Evolutionary conservation across 164 flowering plant genomes (phyloP), one percentile per base, ranked within the genome.

Genomic region (Vitis amurensis): DNA sequence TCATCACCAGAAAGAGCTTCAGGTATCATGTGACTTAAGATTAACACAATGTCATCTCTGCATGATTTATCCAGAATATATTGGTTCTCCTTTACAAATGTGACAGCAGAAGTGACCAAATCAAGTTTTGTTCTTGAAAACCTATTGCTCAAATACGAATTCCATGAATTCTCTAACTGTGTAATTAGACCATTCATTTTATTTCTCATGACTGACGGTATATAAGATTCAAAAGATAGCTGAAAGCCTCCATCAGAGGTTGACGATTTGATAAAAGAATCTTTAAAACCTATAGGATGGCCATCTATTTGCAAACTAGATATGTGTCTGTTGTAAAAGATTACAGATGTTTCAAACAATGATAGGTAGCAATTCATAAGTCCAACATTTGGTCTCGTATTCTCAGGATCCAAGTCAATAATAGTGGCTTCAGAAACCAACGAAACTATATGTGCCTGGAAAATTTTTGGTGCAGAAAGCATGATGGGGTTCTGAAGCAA

Each of bases 371-470:
- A 72, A 27, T 71, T 77, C 64, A 77, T 70, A 17, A 71, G 64
- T 64, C 66, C 70, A 19, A 50, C 62, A 72, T 82, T 74, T 31
- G 70, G 65, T 57, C 53, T 60, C n/a, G 10, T 50, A 56, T 44
- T 16, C 61, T 68, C 61, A 7, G 66, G 31, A 63, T 71, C 59
- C 65, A 74, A 62, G 70, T 61, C 12, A 60, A 66, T 64, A 58
- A 76, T 71, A 64, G 82, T 74, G 69, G 78, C 79, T 72, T 82
- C 85, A 64, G 88, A 77, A 73, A 85, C 85, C 81, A 86, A 68
- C 60, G 83, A 82, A 72, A 91, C 73, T 64, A 86, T 11, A 86
- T 92, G 85, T 2, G 93, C 87, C 56, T 84, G 92, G 66, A 94
- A 61, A 64, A 81, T 27, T 65, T 82, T 75, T 50, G 98, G 93